Evolutionary conservation across 1,284 basidiomycete genomes (phyloP), one percentile per base, ranked within the genome.

Genomic region (Pholiota adiposa): DNA sequence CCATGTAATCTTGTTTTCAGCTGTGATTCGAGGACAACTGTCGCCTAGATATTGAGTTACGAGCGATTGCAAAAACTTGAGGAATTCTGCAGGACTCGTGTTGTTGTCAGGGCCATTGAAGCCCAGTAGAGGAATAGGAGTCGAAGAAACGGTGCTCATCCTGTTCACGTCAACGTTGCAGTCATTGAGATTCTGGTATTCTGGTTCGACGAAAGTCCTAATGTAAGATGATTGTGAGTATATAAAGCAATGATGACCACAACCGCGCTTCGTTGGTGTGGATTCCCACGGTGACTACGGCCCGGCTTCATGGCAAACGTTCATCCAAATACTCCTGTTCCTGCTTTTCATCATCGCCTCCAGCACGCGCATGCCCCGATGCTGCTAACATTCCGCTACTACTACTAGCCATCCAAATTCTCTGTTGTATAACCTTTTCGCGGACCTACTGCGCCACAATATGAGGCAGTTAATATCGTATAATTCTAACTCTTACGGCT

Each of bases 31-130:
- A 23, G 58, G 56, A 16, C 60, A 58, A 46, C 68, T 63, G 18
- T 70, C 70, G 6, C 62, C 70, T 3, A 80, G 72, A 56, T 77
- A 71, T 44, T 75, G 67, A 5, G 73, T 64, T 54, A 79, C 70
- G 34, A 84, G 64, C n/a, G 74, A 75, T 33, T 68, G 72, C 55
- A 86, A 66, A 63, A 79, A 83, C 25, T 77, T 71, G 49, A 79
- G 70, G 49, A 86, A 78, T 49, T 80, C 73, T 48, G 78, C 76
- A 0, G 83, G 79, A 34, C 77, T 76, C 21, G 72, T 70, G 55
- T 77, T 70, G 57, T 72, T 70, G 25, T 71, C 66, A 1, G 75
- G 67, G 25, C 70, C 75, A 60, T 79, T 74, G 59, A 84, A 79
- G 4, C 76, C 77, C 19, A 77, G 76, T 51, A 79, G 68, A 11